These are phyloP conservation scores for Wickerhamomyces bisporus DNA, from an alignment of 805 yeast genomes.

Conservation along the genomic window DNA sequence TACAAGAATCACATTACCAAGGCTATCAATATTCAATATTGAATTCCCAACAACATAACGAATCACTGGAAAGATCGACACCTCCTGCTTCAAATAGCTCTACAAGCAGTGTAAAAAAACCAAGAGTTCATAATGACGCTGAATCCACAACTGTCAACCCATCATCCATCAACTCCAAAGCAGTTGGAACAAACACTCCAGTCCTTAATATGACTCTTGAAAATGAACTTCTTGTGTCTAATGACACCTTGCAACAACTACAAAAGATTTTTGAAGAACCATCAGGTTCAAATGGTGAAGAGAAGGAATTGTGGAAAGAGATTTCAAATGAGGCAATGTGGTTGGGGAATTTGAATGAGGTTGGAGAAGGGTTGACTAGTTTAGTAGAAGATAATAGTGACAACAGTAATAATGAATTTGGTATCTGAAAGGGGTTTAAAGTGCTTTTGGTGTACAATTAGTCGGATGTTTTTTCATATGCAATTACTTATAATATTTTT, in stretches of 20 bases:
- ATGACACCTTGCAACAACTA: conserved; percentile 24
- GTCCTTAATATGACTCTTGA: conserved; percentile 15
- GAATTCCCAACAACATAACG: background rate
- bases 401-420: too few species aligned
- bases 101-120: conserved; percentile 9
- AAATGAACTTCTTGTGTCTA: conserved; percentile 21
- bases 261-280: conserved; percentile 19
- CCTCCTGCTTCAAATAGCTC: background rate
- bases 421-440: too few species aligned
- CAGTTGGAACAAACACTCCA: conserved; percentile 4
- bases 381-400: conserved; percentile 18
- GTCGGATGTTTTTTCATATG: too few species aligned
- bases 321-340: conserved; percentile 74
- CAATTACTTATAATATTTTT: too few species aligned
- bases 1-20: background rate
- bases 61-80: background rate
- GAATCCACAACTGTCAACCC: too few species aligned
- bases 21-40: background rate
- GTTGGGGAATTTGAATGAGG: conserved; percentile 41
- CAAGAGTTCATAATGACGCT: conserved; percentile 14
- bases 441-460: background rate
- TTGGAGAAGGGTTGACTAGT: conserved; percentile 32
- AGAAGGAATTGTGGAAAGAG: conserved; percentile 66
- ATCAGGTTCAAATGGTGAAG: conserved; percentile 29
- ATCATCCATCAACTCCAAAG: conserved; percentile 4